Conservation (phyloP, 2,329 filamentous ascomycete species). For the Trichoderma sp. region DNA sequence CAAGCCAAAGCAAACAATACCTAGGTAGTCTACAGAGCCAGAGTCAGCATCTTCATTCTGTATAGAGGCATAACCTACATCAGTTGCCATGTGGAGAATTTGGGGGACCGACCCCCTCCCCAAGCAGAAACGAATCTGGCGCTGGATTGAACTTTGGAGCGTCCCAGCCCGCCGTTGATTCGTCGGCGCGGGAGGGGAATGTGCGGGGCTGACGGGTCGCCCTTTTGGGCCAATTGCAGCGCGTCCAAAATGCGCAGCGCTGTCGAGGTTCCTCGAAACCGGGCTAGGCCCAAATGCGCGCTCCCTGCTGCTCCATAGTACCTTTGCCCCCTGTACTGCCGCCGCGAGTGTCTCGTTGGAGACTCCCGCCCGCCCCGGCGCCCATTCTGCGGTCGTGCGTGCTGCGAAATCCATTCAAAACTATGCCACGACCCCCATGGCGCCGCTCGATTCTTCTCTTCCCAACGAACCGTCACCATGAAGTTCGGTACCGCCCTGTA, state of each 20-base stretch:
- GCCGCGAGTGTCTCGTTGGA: constrained; percentile 11
- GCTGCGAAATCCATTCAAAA: constrained; percentile 36
- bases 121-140: constrained; percentile 10
- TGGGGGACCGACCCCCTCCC: background rate
- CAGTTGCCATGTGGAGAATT: constrained; percentile 10
- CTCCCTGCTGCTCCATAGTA: background rate
- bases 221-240: background rate
- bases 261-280: background rate
- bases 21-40: too few species aligned
- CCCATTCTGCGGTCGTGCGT: constrained; percentile 4
- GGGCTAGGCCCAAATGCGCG: background rate
- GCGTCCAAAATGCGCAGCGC: background rate
- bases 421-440: constrained; percentile 39
- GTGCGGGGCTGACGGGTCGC: background rate
- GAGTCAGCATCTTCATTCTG: background rate
- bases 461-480: constrained; percentile 57
- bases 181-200: constrained; percentile 11
- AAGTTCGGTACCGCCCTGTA: constrained; percentile 55
- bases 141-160: constrained; percentile 21
- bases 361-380: constrained; percentile 19
- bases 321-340: constrained; percentile 7
- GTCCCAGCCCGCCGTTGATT: constrained; percentile 6
- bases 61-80: background rate
- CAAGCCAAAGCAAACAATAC: background rate
- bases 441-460: constrained; percentile 31